Evolutionary conservation across 2,329 filamentous ascomycete genomes (phyloP), one percentile per base, ranked within the genome.

Genomic region (Penicillium sp.): DNA sequence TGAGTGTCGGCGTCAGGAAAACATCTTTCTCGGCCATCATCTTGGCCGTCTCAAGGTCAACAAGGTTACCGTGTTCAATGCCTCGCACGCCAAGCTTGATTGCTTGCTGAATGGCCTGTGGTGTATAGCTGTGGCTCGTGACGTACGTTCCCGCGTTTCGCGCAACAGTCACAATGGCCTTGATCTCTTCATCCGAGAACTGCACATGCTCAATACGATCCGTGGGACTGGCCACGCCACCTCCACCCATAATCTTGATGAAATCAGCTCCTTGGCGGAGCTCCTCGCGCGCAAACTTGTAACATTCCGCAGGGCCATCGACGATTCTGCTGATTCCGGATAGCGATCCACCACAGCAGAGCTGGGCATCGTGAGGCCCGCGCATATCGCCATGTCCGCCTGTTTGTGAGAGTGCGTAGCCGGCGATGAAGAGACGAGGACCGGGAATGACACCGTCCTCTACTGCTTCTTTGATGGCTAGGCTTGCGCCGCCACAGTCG

Each of bases 171-270:
- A 73, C 72, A 44, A 86, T 82, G 5, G 83, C 81, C 38, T 69
- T 69, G 50, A 86, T 79, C 70, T 86, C 84, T 34, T 77, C 79
- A 0, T 76, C 70, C 0, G 81, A 81, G 67, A 85, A 86, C 63
- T 86, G 83, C 13, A 80, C 67, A 60, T 79, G 76, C 7, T 79
- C 76, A 10, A 86, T 70, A 38, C 70, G 71, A 61, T 86, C 83
- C 0, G 81, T 83, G 0, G 81, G 81, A 10, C 76, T 81, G 0
- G 79, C 76, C 1, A 86, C 82, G 8, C 84, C 83, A 1, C 84
- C 83, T 5, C 77, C 77, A 1, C 74, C 75, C 82, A 85, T 85
- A 57, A 87, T 82, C 67, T 86, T 86, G 67, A 87, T 78, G 59
- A 86, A 85, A 61, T 86, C 81, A 1, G 81, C 80, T 2, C 83